Percentiles rank a stretch among this genome's conserved stretches.
Conservation (phyloP, 768 basidiomycete species). For the Cystofilobasidium bisporidii region DNA sequence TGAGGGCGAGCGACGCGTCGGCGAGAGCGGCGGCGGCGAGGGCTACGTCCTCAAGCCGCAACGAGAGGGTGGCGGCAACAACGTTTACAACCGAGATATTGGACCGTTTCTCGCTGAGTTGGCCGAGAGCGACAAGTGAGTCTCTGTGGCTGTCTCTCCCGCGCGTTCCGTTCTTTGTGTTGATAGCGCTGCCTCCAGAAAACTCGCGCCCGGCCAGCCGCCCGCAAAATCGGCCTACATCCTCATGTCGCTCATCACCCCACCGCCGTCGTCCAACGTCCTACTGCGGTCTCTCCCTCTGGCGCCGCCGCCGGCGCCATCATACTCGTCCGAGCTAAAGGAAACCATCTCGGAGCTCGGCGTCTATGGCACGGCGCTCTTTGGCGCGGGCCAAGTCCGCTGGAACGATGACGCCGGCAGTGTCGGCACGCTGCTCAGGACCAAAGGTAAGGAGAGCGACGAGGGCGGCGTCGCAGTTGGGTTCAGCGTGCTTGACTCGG, state of each 20-base stretch:
- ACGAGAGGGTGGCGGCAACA: conserved; percentile 96
- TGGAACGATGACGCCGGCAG: conserved; percentile 30
- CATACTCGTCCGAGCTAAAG: conserved; percentile 38
- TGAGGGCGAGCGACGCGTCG: conserved; percentile 34
- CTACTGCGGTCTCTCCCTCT: conserved; percentile 46
- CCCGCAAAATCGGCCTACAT: conserved; percentile 59
- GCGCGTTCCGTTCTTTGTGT: no score
- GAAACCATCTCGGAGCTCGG: conserved; percentile 85
- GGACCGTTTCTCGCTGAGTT: conserved; percentile 63
- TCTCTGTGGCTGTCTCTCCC: no score
- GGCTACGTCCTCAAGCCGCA: conserved; percentile 87
- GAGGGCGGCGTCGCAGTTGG: conserved; percentile 87
- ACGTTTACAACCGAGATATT: conserved; percentile 77
- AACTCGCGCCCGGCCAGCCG: conserved; percentile 4
- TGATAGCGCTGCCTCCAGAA: no score
- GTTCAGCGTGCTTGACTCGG: conserved; percentile 63
- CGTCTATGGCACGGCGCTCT: conserved; percentile 80
- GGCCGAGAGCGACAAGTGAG: conserved; percentile 38
- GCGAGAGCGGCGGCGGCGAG: conserved; percentile 37
- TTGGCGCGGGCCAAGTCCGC: conserved; percentile 45
- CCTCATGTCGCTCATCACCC: conserved; percentile 82
- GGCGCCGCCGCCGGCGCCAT: not conserved
- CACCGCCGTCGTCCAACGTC: conserved; percentile 63
- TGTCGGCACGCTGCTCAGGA: conserved; percentile 32
- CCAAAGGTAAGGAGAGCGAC: conserved; percentile 63